These are phyloP conservation scores for Metschnikowia cerradonensis DNA, from an alignment of 805 yeast genomes.

Conservation along the genomic window DNA sequence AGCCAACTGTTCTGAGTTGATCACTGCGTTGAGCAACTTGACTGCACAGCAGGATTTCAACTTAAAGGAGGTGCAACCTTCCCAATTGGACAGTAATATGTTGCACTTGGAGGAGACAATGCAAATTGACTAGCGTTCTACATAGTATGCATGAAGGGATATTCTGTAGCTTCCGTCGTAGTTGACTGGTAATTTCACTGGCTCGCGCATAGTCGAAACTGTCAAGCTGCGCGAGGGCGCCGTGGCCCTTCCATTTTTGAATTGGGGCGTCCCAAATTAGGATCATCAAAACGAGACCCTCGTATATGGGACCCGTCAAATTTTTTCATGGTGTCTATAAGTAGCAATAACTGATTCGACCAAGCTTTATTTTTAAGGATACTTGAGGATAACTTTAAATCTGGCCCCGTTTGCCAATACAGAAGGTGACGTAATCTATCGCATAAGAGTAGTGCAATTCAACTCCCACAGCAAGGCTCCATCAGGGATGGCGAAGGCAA, in stretches of 20 bases:
- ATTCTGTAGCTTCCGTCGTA: neutral
- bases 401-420: neutral
- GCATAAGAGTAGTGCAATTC: neutral
- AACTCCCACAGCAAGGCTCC: slow-evolving; percentile 1
- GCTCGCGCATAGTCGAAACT: neutral
- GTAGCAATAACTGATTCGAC: too few species aligned
- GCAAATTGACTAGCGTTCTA: slow-evolving; percentile 16
- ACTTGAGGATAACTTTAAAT: neutral
- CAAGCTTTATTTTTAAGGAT: neutral
- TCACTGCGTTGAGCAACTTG: slow-evolving; percentile 53
- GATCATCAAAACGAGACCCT: too few species aligned
- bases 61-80: slow-evolving; percentile 45
- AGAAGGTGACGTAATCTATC: neutral
- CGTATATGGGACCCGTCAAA: too few species aligned
- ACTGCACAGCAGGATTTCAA: slow-evolving; percentile 65
- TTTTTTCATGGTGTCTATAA: too few species aligned
- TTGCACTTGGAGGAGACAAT: slow-evolving; percentile 19
- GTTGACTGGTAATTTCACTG: neutral
- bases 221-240: slow-evolving; percentile 1
- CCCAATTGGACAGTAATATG: slow-evolving; percentile 13
- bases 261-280: neutral
- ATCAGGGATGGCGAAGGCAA: neutral
- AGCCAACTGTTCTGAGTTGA: slow-evolving; percentile 42
- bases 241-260: neutral
- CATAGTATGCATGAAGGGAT: neutral